Percentiles rank a stretch among this genome's conserved stretches.
Conservation (phyloP, 345 rosid genomes). For the Litchi chinensis region DNA sequence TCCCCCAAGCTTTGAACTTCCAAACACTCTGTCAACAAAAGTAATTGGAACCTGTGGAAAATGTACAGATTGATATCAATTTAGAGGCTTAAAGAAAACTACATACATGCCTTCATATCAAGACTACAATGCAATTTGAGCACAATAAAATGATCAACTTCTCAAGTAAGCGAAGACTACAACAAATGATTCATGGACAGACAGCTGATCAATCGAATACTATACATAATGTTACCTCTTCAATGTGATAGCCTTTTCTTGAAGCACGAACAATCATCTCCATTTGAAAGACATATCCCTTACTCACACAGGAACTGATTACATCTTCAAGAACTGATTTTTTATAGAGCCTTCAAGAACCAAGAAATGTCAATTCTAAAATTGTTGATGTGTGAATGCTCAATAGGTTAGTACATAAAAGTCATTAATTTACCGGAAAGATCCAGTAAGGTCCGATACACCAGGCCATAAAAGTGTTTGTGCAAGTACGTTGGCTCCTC, state of each 20-base stretch:
- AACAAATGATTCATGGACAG: not conserved
- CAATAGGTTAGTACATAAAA: not conserved
- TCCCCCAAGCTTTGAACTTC: constrained; percentile 98
- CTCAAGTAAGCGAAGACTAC: not conserved
- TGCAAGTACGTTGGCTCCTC: constrained; percentile 98
- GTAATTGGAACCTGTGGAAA: constrained; percentile 86
- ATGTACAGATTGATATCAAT: not conserved
- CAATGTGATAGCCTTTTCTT: constrained; percentile 83
- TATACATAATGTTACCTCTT: constrained; percentile 59
- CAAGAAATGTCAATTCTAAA: constrained; percentile 20
- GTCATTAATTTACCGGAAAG: constrained; percentile 65
- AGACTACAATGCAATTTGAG: not conserved
- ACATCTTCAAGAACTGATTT: constrained; percentile 85
- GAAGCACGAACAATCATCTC: constrained; percentile 99
- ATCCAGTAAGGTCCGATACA: constrained; percentile 95
- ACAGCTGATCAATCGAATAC: constrained; percentile 1
- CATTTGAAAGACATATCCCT: constrained; percentile 98
- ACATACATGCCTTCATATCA: not conserved
- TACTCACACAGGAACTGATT: constrained; percentile 81
- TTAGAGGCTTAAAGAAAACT: not conserved
- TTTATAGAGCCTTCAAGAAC: constrained; percentile 64
- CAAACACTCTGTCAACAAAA: constrained; percentile 90
- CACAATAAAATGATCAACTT: not conserved
- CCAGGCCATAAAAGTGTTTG: constrained; percentile 97
- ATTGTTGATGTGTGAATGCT: not conserved